Evolutionary conservation across 345 rosid genomes (phyloP).

Genomic region (Hypericum perforatum): DNA sequence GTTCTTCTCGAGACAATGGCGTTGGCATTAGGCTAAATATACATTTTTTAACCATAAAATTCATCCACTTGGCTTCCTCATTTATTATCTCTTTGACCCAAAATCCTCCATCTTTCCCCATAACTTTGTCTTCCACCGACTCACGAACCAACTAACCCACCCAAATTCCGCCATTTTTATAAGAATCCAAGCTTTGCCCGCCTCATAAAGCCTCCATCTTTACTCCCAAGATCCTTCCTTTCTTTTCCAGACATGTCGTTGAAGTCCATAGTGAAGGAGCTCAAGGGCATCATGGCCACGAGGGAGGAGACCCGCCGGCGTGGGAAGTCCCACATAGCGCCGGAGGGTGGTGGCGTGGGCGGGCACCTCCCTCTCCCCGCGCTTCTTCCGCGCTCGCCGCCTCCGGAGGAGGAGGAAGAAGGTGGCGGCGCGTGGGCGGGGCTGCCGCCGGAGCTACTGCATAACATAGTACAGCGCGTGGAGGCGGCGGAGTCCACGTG

Average conservation of each 20-base stretch:
- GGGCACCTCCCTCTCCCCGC: too few relatives aligned
- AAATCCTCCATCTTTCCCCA: too few relatives aligned
- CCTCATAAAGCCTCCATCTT: too few relatives aligned
- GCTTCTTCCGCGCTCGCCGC: too few relatives aligned
- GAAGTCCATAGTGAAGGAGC: constrained; percentile 45
- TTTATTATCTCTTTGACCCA: too few relatives aligned
- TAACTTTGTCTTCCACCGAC: too few relatives aligned
- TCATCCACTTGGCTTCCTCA: too few relatives aligned
- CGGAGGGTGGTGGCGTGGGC: constrained; percentile 31
- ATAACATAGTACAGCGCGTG: constrained; percentile 50
- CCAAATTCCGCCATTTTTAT: too few relatives aligned
- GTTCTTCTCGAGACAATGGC: constrained; percentile 4
- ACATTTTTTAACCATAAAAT: constrained; percentile 29
- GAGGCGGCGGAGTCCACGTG: constrained; percentile 48
- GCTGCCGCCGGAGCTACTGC: constrained; percentile 80
- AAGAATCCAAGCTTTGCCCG: too few relatives aligned
- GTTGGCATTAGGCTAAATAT: constrained; percentile 22
- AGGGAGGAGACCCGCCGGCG: constrained; percentile 27
- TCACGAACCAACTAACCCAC: too few relatives aligned
- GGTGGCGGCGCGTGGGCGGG: constrained; percentile 44
- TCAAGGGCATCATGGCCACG: constrained; percentile 30
- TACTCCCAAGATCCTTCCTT: too few relatives aligned
- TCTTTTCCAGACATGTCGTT: constrained; percentile 5
- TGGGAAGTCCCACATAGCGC: constrained; percentile 58
- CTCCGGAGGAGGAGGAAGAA: constrained; percentile 12